Evolutionary conservation across 2,329 filamentous ascomycete species (phyloP).

Genomic region (Rhynchosporium graminicola): DNA sequence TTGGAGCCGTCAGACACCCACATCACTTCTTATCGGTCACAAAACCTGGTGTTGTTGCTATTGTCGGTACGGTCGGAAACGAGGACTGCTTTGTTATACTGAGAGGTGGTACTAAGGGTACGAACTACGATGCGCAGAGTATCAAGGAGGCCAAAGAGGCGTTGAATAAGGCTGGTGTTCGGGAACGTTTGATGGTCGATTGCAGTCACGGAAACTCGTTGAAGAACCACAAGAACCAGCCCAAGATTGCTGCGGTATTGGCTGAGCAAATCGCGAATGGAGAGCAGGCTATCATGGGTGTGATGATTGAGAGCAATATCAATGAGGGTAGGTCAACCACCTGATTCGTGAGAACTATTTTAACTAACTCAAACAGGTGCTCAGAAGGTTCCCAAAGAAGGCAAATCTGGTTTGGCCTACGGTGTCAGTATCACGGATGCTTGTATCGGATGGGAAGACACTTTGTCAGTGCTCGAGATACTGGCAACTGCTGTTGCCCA

Average conservation of each 20-base stretch:
- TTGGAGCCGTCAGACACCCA: conserved; percentile 85
- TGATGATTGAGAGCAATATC: conserved; percentile 99
- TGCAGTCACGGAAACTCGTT: conserved; percentile 95
- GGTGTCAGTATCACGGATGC: conserved; percentile 97
- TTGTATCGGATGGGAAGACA: conserved; percentile 94
- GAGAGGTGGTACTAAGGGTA: conserved; percentile 86
- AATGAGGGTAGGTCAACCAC: conserved; percentile 66
- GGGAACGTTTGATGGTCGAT: conserved; percentile 88
- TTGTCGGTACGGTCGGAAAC: conserved; percentile 92
- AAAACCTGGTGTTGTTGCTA: conserved; percentile 92
- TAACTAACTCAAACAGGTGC: conserved; percentile 54
- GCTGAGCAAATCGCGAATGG: conserved; percentile 84
- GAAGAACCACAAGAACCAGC: conserved; percentile 98
- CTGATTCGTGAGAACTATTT: background rate
- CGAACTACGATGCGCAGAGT: conserved; percentile 87
- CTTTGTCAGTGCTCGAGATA: conserved; percentile 72
- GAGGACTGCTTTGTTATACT: conserved; percentile 97
- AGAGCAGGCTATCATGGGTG: conserved; percentile 84
- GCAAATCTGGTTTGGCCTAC: conserved; percentile 82
- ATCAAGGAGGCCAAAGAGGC: conserved; percentile 81
- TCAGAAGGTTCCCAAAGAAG: conserved; percentile 89
- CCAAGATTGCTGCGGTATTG: conserved; percentile 80
- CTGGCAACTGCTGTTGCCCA: conserved; percentile 80
- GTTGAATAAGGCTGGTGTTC: conserved; percentile 71
- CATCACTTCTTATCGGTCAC: conserved; percentile 98